Percentiles rank a stretch among this genome's conserved stretches.
These are phyloP conservation scores for Chlorella sp. DNA, from an alignment of 139 green algal species.

Conservation along the genomic window DNA sequence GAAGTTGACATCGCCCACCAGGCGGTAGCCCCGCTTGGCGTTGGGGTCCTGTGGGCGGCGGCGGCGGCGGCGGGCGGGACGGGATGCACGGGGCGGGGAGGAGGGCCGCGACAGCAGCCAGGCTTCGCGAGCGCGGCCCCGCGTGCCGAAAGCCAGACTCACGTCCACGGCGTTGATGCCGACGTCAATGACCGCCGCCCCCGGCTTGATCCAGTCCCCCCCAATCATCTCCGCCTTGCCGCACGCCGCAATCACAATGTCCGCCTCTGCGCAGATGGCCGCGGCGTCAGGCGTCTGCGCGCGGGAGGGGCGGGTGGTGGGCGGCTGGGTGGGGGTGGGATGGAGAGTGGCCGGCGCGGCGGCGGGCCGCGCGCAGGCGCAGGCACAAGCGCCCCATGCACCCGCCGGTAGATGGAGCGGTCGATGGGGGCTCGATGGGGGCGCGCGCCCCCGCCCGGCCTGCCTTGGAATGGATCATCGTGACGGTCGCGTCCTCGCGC, in stretches of 20 bases:
- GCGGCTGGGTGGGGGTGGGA: no score
- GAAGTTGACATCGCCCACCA: constrained; percentile 87
- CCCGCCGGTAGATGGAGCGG: no score
- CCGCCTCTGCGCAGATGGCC: constrained; percentile 76
- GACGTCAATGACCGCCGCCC: constrained; percentile 73
- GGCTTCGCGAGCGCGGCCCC: background rate
- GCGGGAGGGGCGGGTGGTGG: no score
- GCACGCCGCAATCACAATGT: constrained; percentile 95
- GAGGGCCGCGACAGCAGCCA: background rate
- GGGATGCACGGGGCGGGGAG: background rate
- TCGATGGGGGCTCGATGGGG: no score
- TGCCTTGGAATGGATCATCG: constrained; percentile 57
- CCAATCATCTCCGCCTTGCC: constrained; percentile 88
- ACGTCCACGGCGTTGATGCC: constrained; percentile 72
- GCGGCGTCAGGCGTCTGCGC: constrained; percentile 59
- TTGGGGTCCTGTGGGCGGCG: constrained; percentile 21
- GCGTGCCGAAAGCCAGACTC: background rate
- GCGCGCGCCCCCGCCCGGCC: no score
- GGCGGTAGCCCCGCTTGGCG: constrained; percentile 63
- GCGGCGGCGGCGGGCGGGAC: background rate
- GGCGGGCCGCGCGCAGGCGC: no score
- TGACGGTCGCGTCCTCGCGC: constrained; percentile 56
- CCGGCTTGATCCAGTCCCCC: constrained; percentile 77
- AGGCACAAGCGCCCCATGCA: no score
- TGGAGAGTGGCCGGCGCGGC: no score